These are phyloP conservation scores for Eleusine indica DNA, from an alignment of 176 grass and related monocot species.

Conservation along the genomic window DNA sequence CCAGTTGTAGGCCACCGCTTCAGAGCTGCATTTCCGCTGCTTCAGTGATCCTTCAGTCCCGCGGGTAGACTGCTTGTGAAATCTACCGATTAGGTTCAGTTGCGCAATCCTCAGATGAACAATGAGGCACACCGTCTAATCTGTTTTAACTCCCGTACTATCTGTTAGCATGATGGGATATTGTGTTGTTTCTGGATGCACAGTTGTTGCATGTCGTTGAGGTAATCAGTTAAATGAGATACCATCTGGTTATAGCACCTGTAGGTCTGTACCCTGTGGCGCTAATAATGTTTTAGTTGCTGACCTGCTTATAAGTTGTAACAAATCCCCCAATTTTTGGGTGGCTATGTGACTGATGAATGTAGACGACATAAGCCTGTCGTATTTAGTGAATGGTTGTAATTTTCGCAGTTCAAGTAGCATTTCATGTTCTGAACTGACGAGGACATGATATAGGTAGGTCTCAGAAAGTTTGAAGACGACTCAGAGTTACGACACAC, in stretches of 20 bases:
- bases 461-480: neutral
- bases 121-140: conserved; percentile 41
- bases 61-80: conserved; percentile 20
- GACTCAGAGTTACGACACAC: neutral
- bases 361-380: neutral
- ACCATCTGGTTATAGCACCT: conserved; percentile 16
- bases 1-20: neutral
- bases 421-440: neutral
- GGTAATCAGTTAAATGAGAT: conserved; percentile 10
- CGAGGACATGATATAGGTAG: neutral
- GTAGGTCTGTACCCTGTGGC: neutral
- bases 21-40: conserved; percentile 16
- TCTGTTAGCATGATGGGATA: conserved; percentile 14
- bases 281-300: conserved; percentile 15
- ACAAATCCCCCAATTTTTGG: neutral
- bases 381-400: neutral
- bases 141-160: conserved; percentile 41
- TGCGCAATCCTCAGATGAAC: conserved; percentile 27
- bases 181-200: conserved; percentile 23
- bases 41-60: conserved; percentile 5
- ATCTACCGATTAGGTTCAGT: conserved; percentile 37
- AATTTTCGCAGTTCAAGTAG: neutral
- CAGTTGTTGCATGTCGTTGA: conserved; percentile 23
- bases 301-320: conserved; percentile 27
- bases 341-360: conserved; percentile 18